Base-by-base conservation (phyloP, 192 early-diverging fungal genomes). In the Chytriomyces sp. region DNA sequence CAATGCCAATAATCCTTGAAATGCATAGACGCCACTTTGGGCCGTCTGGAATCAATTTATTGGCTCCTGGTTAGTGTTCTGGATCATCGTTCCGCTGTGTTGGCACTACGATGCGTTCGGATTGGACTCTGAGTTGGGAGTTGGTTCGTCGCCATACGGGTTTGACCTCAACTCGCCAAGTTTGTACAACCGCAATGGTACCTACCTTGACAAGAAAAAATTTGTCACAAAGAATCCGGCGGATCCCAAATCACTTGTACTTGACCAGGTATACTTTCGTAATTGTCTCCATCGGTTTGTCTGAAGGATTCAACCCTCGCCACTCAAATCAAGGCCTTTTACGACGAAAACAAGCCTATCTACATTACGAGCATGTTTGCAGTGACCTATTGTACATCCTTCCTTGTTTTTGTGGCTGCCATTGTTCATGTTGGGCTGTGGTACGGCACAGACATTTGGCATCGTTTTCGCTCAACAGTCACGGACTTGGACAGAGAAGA, bases 401-500 rank as follows among this genome's bases (percentile, higher is more conserved):
- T 83, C 55, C 81, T 87, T 38, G 83, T 80, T 59, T 57, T 91
- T 62, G 80, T 77, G 14, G 80, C 88, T 36, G 69, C 82, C 1
- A 33, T 93, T 8, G 76, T 79, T n/a, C 89, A 93, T 71, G 84
- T 87, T 36, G 63, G 61, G 10, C 68, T 93, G 6, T 89, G 81
- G 75, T 86, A 90, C 52, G 87, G 89, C 19, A 33, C 49, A 30
- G 63, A 75, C 19, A 67, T 56, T 30, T 70, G 75, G 63, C 40
- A 17, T 39, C 74, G 58, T 40, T 39, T 56, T 22, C 59, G 31
- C 36, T 56, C 59, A 5, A 52, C 44, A n/a, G 28, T 78, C 6
- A 53, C 54, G 44, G 76, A 78, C 36, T 58, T 68, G 58, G 65
- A 75, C 59, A 49, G 30, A n/a, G n/a, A n/a, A n/a, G n/a, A n/a